Evolutionary conservation across 495 filamentous ascomycete species (phyloP), one percentile per base, ranked within the genome.

Genomic region (Talaromyces stipitatus): DNA sequence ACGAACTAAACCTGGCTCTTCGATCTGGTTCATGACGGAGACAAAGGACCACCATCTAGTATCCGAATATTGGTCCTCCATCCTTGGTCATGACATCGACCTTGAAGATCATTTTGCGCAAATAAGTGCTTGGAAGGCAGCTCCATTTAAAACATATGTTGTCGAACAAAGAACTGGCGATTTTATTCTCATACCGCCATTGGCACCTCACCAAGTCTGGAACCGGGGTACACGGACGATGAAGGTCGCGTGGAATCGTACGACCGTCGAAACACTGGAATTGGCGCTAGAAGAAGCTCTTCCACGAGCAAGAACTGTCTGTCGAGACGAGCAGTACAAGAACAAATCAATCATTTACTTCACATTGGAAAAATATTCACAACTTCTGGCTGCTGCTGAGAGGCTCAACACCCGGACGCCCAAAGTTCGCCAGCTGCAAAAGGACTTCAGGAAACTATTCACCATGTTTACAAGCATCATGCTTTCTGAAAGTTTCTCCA

Each of bases 161-260:
- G 90, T 96, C 27, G 90, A 98, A 64, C 94, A 98, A 66, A 87
- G 77, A 53, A 81, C 85, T n/a, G 94, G 94, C 7, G 94, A 98
- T 66, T 92, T 97, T 65, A 91, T 98, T 51, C 79, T 98, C 1
- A 86, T 98, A 18, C 94, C 94, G n/a, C 91, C 94, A 6, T 73
- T 97, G 6, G 92, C 92, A n/a, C 91, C 92, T 0, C 94, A 98
- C 64, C 94, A 98, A 64, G 94, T 98, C 22, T 98, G 94, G 94
- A 98, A 98, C 64, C 84, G 94, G 48, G 94, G 94, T 7, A 95
- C 91, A 10, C 77, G 90, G 36, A 98, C 92, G 0, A 88, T 96
- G 81, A 98, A 98, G 68, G 90, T 92, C 22, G 94, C 94, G 5
- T 98, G 94, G 94, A 98, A 98, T 69, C 78, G 94, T n/a, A 96